Evolutionary conservation across 2,329 filamentous ascomycete species (phyloP).

Genomic region (Colletotrichum tofieldiae): DNA sequence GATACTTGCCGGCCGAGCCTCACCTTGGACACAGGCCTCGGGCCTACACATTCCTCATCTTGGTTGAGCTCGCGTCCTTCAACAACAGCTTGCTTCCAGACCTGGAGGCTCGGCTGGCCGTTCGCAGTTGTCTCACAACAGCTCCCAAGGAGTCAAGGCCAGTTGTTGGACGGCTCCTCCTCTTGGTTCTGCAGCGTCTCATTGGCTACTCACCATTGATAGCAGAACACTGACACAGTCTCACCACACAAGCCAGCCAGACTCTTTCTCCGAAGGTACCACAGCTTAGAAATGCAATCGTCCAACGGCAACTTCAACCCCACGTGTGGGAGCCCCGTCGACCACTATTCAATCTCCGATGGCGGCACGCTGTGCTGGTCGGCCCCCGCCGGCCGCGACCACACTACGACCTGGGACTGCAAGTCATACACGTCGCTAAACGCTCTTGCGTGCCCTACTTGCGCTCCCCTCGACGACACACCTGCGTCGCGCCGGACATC

Average conservation of each 20-base stretch:
- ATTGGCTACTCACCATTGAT: slow-evolving; percentile 23
- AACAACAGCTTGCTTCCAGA: slow-evolving; percentile 10
- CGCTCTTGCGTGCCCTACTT: slow-evolving; percentile 10
- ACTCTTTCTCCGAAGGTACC: slow-evolving; percentile 9
- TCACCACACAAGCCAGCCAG: slow-evolving; percentile 24
- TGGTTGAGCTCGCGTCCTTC: slow-evolving; percentile 26
- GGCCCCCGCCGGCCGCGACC: slow-evolving; percentile 9
- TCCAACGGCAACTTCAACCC: slow-evolving; percentile 36
- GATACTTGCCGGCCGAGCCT: slow-evolving; percentile 6
- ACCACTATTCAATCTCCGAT: slow-evolving; percentile 37
- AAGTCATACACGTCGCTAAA: slow-evolving; percentile 31
- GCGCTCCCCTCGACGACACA: not conserved
- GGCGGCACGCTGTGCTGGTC: slow-evolving; percentile 28
- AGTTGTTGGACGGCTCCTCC: slow-evolving; percentile 3
- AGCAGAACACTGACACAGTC: slow-evolving; percentile 13
- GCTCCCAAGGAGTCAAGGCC: not conserved
- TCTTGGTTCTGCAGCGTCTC: slow-evolving; percentile 6
- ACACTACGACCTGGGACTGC: slow-evolving; percentile 16
- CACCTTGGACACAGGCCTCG: not conserved
- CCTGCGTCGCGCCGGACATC: slow-evolving; percentile 20
- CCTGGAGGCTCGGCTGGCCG: not conserved
- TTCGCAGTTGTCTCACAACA: slow-evolving; percentile 30
- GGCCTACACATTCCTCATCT: slow-evolving; percentile 18
- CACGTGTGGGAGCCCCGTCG: slow-evolving; percentile 29
- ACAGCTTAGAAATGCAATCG: slow-evolving; percentile 39